These are phyloP conservation scores for Volvox africanus DNA, from an alignment of 139 green algal genomes.

Conservation along the genomic window DNA sequence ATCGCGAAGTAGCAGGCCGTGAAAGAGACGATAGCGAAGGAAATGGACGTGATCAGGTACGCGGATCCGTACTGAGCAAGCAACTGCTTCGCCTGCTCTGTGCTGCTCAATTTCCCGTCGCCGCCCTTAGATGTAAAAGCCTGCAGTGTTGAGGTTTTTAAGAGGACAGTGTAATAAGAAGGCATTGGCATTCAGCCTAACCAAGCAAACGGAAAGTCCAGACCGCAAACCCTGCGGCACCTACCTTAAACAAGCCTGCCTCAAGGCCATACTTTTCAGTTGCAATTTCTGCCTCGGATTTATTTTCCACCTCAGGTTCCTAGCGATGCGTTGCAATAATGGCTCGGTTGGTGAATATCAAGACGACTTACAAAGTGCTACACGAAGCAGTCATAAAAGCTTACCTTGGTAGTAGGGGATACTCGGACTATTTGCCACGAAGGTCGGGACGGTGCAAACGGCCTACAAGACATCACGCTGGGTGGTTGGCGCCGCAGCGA, in stretches of 20 bases:
- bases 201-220: neutral
- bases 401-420: constrained; percentile 4
- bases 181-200: neutral
- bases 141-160: constrained; percentile 39
- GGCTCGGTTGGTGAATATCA: neutral
- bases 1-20: constrained; percentile 92
- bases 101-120: constrained; percentile 51
- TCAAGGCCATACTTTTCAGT: constrained; percentile 95
- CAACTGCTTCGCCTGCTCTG: constrained; percentile 91
- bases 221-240: constrained; percentile 1
- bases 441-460: constrained; percentile 17
- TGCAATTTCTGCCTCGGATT: constrained; percentile 48
- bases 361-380: neutral
- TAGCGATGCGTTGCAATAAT: neutral
- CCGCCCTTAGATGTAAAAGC: constrained; percentile 79
- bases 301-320: constrained; percentile 46
- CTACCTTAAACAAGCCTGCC: constrained; percentile 88
- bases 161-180: neutral
- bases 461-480: constrained; percentile 2
- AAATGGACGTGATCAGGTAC: constrained; percentile 98
- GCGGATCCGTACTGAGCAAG: constrained; percentile 94
- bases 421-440: neutral
- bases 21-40: constrained; percentile 96
- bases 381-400: neutral
- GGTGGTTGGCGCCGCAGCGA: constrained; percentile 27